phyloP scores from a whole-genome alignment of 176 grass and related monocot species.

The Triticum urartu region DNA sequence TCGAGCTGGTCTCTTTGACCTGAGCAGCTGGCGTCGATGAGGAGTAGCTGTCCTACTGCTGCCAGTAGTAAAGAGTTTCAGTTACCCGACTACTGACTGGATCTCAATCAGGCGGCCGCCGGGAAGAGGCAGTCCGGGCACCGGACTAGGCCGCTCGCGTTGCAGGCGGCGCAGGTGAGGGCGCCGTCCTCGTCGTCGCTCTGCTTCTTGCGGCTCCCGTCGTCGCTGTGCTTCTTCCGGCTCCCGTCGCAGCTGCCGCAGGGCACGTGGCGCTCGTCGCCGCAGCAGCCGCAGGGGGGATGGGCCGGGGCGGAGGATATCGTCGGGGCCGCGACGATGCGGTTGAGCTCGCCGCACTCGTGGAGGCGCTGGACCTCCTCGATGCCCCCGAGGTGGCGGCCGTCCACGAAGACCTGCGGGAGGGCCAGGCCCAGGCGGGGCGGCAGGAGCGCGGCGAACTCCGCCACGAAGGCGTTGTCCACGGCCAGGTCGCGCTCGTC shows the following conservation, averaged over 20 bases:
- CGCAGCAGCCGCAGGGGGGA: constrained; percentile 46
- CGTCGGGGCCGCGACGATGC: constrained; percentile 23
- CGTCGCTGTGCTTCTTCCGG: constrained; percentile 58
- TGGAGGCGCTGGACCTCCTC: constrained; percentile 77
- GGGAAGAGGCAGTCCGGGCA: constrained; percentile 55
- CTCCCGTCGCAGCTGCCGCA: constrained; percentile 67
- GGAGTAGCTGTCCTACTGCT: not conserved
- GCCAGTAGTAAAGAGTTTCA: not conserved
- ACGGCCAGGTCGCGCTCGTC: constrained; percentile 80
- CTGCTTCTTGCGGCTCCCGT: constrained; percentile 7
- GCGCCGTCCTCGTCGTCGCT: constrained; percentile 50
- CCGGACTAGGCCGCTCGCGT: constrained; percentile 60
- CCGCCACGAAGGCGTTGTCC: constrained; percentile 45
- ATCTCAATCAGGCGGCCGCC: constrained; percentile 39
- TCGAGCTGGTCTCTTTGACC: constrained; percentile 9
- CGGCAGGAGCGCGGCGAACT: constrained; percentile 50
- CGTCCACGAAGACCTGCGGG: constrained; percentile 74
- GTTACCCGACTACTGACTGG: not conserved
- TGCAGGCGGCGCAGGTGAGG: constrained; percentile 66
- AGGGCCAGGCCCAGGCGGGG: constrained; percentile 33
- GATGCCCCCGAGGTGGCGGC: constrained; percentile 60
- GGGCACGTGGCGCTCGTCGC: constrained; percentile 55
- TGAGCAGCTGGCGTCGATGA: not conserved
- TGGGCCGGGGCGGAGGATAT: not conserved
- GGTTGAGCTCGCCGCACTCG: constrained; percentile 63